Evolutionary conservation across 2,329 filamentous ascomycete genomes (phyloP), one percentile per base, ranked within the genome.

Genomic region (Trichoderma sp.): DNA sequence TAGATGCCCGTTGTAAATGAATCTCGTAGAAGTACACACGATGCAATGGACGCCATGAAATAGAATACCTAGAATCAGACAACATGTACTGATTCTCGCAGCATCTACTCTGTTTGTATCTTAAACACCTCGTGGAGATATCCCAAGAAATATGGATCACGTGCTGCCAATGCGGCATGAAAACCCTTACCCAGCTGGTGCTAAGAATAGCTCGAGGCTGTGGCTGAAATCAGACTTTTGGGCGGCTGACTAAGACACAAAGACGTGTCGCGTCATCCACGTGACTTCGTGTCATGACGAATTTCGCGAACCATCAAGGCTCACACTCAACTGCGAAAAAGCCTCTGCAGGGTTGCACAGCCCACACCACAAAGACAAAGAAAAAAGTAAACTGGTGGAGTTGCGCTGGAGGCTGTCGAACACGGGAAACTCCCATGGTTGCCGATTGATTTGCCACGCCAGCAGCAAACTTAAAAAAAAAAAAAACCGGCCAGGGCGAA

Each of bases 271-370:
- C 75, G 70, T 51, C 2, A 65, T 15, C 36, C 77, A 81, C 79
- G 79, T 80, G 78, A 81, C 72, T 78, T 79, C 79, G 79, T 80
- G 79, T 81, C 79, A 80, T 36, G 51, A 34, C 24, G 43, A n/a
- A 21, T 61, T 51, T 62, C 66, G 15, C 57, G 30, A 36, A 39
- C 14, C 64, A 32, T 43, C n/a, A 28, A 39, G 15, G 21, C 14
- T 21, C 18, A 51, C 28, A 21, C 39, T 66, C 58, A 61, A 39
- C 28, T 11, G 43, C 30, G 15, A n/a, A 34, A 56, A 51, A 24
- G 28, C 21, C 26, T 39, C 24, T 26, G 24, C 15, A 43, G 28
- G 26, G 61, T 64, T 43, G 34, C 62, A 51, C 60, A 39, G 21
- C 24, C 60, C 14, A 9, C 57, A 60, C 5, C 28, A 11, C 43